Evolutionary conservation across 208 protist species (phyloP), one percentile per base, ranked within the genome.

Genomic region (Trypanosoma cruzi): DNA sequence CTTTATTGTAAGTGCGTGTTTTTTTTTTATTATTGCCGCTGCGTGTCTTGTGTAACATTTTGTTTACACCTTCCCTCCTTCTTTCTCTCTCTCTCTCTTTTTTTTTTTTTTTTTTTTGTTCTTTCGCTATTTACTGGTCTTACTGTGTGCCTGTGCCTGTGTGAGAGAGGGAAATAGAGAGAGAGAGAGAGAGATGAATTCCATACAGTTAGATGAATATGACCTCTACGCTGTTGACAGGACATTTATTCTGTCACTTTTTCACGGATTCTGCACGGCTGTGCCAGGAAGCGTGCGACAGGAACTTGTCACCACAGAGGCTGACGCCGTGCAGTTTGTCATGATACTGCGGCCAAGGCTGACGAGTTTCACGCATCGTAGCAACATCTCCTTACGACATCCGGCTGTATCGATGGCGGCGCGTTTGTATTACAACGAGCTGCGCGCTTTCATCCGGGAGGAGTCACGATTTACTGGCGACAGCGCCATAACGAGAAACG

Each of bases 401-500:
- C 90, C 90, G 7, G 87, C 90, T 0, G 78, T 96, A 4, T 83
- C 90, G 29, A 92, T 92, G 86, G 80, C 87, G 20, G 82, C 85
- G 11, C 84, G 88, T 56, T 80, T 75, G 31, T 93, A 89, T 57
- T 96, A 86, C 62, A 84, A 64, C 32, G 37, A 60, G 5, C 73
- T 67, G 34, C 75, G 78, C 65, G 24, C 71, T 60, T 22, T 75
- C 64, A 34, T 40, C 13, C 56, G 55, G 56, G 65, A 75, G 28
- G 57, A 75, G 49, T 0, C 22, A 24, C 53, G 44, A 49, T 26
- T 36, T 28, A 10, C 10, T 66, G 14, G n/a, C 29, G 50, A 44
- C 22, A 16, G 18, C n/a, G n/a, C n/a, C 18, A 42, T 0, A 10
- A 18, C 3, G 29, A 3, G n/a, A 1, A 3, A 0, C 11, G 8